These are phyloP conservation scores for Piloderma croceum DNA, from an alignment of 768 basidiomycete species.

Conservation along the genomic window DNA sequence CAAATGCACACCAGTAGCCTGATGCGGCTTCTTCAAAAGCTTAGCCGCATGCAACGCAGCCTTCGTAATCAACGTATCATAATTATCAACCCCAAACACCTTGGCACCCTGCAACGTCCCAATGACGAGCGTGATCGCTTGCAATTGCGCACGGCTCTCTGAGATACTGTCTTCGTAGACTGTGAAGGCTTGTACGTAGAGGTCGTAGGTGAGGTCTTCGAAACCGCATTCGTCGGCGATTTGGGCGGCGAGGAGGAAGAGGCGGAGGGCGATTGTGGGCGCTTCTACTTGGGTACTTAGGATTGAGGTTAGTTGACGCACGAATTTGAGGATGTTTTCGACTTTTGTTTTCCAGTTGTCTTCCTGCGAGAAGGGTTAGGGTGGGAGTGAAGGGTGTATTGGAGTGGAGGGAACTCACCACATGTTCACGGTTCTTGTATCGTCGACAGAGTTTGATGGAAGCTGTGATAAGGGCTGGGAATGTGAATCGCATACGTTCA, in stretches of 20 bases:
- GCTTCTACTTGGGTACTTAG: slow-evolving; percentile 92
- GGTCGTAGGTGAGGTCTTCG: slow-evolving; percentile 94
- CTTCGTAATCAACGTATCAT: slow-evolving; percentile 96
- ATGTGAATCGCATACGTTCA: slow-evolving; percentile 94
- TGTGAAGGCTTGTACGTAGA: slow-evolving; percentile 96
- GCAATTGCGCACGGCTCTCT: slow-evolving; percentile 90
- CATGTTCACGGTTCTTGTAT: slow-evolving; percentile 77
- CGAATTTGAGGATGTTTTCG: slow-evolving; percentile 87
- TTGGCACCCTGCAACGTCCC: slow-evolving; percentile 81
- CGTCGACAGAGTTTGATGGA: slow-evolving; percentile 89
- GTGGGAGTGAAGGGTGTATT: too few species aligned
- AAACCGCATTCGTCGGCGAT: slow-evolving; percentile 92
- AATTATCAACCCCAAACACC: slow-evolving; percentile 93
- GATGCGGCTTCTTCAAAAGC: slow-evolving; percentile 96
- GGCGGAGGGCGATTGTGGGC: slow-evolving; percentile 83
- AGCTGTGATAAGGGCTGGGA: slow-evolving; percentile 92
- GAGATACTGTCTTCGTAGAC: slow-evolving; percentile 98
- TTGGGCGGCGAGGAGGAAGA: slow-evolving; percentile 94
- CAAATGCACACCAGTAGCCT: slow-evolving; percentile 87
- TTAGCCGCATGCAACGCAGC: slow-evolving; percentile 97
- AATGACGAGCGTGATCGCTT: slow-evolving; percentile 95
- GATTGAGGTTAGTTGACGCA: slow-evolving; percentile 88
- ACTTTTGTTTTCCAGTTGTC: slow-evolving; percentile 83
- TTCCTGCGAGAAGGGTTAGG: slow-evolving; percentile 50
- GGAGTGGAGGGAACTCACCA: slow-evolving; percentile 40